A percentile compares a stretch with the other conserved stretches of the same genome.
phyloP scores from a whole-genome alignment of 306 rosid species.

The Castanea mollissima region DNA sequence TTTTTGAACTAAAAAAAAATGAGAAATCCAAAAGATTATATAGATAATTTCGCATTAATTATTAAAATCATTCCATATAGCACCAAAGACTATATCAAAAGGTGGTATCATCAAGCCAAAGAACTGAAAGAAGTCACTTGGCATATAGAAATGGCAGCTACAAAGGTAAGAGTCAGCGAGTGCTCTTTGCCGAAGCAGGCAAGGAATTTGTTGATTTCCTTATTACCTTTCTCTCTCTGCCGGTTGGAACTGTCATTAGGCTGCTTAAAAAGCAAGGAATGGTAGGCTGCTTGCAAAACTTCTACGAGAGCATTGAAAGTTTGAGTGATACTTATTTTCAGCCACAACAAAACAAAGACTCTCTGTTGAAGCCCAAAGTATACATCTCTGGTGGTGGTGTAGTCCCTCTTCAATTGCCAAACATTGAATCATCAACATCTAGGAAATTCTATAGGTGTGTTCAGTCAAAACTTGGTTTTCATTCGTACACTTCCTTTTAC shows the following conservation, averaged over 20 bases:
- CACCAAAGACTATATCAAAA: too few relatives aligned
- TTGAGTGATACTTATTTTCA: neutral
- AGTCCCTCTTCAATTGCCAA: neutral
- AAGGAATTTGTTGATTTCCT: constrained; percentile 27
- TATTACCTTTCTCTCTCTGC: constrained; percentile 12
- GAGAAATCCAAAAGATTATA: too few relatives aligned
- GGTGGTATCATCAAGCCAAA: too few relatives aligned
- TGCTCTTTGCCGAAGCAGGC: constrained; percentile 14
- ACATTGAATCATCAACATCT: neutral
- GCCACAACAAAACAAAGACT: neutral
- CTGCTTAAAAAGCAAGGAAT: neutral
- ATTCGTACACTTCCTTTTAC: too few relatives aligned
- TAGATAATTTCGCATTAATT: too few relatives aligned
- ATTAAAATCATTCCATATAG: too few relatives aligned
- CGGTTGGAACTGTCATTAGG: constrained; percentile 8
- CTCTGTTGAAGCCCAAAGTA: neutral
- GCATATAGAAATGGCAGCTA: neutral
- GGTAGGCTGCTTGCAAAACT: constrained; percentile 4
- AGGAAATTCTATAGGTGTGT: neutral
- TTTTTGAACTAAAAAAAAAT: too few relatives aligned
- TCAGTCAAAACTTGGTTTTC: too few relatives aligned
- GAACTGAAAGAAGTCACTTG: too few relatives aligned
- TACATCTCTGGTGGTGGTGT: neutral
- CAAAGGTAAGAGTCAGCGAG: neutral
- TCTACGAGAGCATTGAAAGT: constrained; percentile 21